Percentiles rank a stretch among this genome's conserved stretches.
phyloP scores from a whole-genome alignment of 2,329 filamentous ascomycete species.

The Penicillium crustosum region DNA sequence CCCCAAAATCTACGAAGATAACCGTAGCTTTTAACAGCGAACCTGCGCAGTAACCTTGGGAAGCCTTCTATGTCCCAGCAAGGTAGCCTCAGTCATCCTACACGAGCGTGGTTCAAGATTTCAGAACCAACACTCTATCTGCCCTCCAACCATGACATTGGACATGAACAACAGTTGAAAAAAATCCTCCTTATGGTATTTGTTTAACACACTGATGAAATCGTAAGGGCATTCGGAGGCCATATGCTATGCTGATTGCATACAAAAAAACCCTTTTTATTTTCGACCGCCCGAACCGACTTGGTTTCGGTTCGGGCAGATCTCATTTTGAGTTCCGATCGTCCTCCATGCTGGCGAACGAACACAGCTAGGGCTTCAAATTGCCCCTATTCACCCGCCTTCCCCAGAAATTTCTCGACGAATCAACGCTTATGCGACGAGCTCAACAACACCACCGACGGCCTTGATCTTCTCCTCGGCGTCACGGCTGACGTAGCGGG shows the following conservation, averaged over 20 bases:
- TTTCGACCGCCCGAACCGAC: conserved; percentile 34
- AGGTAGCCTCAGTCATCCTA: background rate
- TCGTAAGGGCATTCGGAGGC: conserved; percentile 41
- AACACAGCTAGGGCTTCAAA: conserved; percentile 30
- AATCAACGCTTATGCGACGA: conserved; percentile 72
- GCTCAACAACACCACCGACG: conserved; percentile 91
- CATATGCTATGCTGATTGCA: conserved; percentile 37
- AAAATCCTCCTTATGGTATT: conserved; percentile 39
- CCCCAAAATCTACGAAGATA: background rate
- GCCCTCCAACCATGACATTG: background rate
- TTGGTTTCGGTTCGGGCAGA: conserved; percentile 29
- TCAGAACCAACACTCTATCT: background rate
- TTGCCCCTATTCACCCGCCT: conserved; percentile 30
- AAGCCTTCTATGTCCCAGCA: background rate
- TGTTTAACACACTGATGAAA: conserved; percentile 37
- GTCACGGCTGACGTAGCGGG: conserved; percentile 91
- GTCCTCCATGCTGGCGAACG: conserved; percentile 28
- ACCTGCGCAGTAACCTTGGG: background rate
- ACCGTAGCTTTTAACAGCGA: background rate
- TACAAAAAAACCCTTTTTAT: conserved; percentile 38
- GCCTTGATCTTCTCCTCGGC: conserved; percentile 99
- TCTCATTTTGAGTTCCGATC: conserved; percentile 33
- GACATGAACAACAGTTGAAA: conserved; percentile 11
- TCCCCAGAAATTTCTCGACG: conserved; percentile 28
- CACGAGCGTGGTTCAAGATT: background rate